phyloP scores from a whole-genome alignment of 1,284 basidiomycete species.

The Omphalotus olearius region DNA sequence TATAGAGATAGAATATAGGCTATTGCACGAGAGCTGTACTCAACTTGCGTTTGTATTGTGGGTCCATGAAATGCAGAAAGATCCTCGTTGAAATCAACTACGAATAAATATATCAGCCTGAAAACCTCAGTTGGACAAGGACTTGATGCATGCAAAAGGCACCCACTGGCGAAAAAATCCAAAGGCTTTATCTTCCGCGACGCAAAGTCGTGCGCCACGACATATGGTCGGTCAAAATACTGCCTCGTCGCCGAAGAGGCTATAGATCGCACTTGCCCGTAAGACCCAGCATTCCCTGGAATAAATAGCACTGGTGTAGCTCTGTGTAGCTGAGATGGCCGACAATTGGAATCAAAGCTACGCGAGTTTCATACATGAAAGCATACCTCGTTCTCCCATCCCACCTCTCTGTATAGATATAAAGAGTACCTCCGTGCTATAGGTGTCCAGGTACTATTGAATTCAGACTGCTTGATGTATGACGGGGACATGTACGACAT shows the following conservation, averaged over 20 bases:
- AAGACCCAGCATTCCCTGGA: conserved; percentile 96
- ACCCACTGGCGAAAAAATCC: conserved; percentile 81
- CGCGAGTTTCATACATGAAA: background rate
- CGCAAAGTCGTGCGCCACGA: conserved; percentile 46
- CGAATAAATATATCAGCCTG: background rate
- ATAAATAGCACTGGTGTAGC: conserved; percentile 89
- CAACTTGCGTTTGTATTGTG: conserved; percentile 81
- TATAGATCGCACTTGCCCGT: conserved; percentile 91
- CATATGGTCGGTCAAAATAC: conserved; percentile 59
- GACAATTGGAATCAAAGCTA: conserved; percentile 10
- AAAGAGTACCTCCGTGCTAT: conserved; percentile 76
- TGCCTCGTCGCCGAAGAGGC: conserved; percentile 87
- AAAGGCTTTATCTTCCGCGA: conserved; percentile 49
- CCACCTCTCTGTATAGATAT: conserved; percentile 89
- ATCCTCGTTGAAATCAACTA: conserved; percentile 97
- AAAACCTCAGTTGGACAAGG: no score
- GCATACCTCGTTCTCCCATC: conserved; percentile 71
- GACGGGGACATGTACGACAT: conserved; percentile 98
- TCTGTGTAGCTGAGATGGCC: conserved; percentile 34
- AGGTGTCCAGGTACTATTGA: conserved; percentile 64
- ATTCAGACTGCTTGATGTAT: conserved; percentile 68
- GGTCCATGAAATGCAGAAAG: conserved; percentile 93
- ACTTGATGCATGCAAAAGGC: background rate
- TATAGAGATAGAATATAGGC: conserved; percentile 79
- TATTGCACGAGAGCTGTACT: conserved; percentile 73